Percentiles rank a stretch among this genome's conserved stretches.
Evolutionary conservation across 2,329 filamentous ascomycete genomes (phyloP).

Genomic region (Fusarium concolor): DNA sequence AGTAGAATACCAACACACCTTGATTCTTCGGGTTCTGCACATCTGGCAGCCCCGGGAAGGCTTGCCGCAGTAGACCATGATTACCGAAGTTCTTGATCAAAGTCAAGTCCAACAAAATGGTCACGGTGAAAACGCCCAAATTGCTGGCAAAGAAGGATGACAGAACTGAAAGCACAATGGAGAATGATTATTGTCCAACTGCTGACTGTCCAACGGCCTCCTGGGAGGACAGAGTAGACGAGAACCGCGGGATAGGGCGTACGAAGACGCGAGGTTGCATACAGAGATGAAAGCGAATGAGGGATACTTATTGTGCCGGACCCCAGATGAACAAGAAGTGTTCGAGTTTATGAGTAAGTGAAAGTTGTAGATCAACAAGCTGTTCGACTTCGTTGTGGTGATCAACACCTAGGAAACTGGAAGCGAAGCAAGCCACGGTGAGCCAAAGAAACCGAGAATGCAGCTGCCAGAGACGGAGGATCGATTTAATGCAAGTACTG

Average conservation of each 20-base stretch:
- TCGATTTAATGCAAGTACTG: slow-evolving; percentile 13
- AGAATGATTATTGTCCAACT: slow-evolving; percentile 14
- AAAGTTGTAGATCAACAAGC: slow-evolving; percentile 1
- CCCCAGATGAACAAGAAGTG: slow-evolving; percentile 1
- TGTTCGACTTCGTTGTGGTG: slow-evolving; percentile 9
- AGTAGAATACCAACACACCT: slow-evolving; percentile 62
- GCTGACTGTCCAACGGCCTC: slow-evolving; percentile 36
- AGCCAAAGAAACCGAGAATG: neutral
- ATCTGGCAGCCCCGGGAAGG: slow-evolving; percentile 78
- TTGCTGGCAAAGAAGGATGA: slow-evolving; percentile 8
- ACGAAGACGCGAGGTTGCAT: slow-evolving; percentile 47
- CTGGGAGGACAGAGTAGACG: slow-evolving; percentile 40
- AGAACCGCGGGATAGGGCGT: slow-evolving; percentile 36
- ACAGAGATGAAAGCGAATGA: slow-evolving; percentile 28
- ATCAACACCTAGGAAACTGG: slow-evolving; percentile 8
- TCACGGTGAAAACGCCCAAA: neutral
- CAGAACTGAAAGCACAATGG: slow-evolving; percentile 10
- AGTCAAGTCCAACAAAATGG: neutral
- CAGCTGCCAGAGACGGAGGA: slow-evolving; percentile 7
- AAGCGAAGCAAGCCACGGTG: neutral
- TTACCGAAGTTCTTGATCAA: slow-evolving; percentile 31
- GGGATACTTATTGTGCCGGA: slow-evolving; percentile 22
- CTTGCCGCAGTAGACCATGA: slow-evolving; percentile 75
- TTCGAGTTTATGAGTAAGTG: slow-evolving; percentile 6
- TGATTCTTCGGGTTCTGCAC: slow-evolving; percentile 78